Base-by-base conservation (phyloP, 1,139 yeast species). In the Candida buenavistaensis region DNA sequence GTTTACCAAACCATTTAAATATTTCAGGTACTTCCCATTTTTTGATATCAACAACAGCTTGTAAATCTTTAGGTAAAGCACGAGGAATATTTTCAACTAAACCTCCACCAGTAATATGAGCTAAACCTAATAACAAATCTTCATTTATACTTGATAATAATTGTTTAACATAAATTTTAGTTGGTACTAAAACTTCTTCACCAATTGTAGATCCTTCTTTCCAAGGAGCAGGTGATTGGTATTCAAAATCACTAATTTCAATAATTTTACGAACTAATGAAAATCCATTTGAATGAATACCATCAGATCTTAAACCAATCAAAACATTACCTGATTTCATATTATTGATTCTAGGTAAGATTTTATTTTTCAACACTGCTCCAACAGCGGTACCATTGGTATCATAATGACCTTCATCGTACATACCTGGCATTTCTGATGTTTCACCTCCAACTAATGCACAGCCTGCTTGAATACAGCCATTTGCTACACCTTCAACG, bases 361-460 rank as follows among this genome's bases (percentile, higher is more conserved):
- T 78, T 46, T 78, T 75, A 44, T 70, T 64, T 54, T 84, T 86
- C 48, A 75, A 68, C n/a, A 94, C 97, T n/a, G 98, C 98, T 53
- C 99, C 99, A 34, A 94, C 90, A 35, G 97, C 94, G 27, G 98
- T 92, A 62, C 99, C 98, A 54, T 92, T 92, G 41, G 96, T 90
- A 63, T 94, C 99, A 58, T 94, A 94, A 62, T 94, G 98, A 29
- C 94, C 95, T 40, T 81, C 89, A 39, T 82, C 85, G 56, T 94
- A 94, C 84, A 94, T 88, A 47, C 98, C 98, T 26, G 99, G 99
- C 99, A 94, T 94, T 72, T 94, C 99, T 38, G 96, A 87, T 32
- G 99, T 94, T 64, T 94, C 98, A 48, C 98, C 99, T 38, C 99
- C 99, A 42, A 94, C 97, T 43, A 94, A 74, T 6, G 99, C 98